Conservation (phyloP, 2,329 filamentous ascomycete species). For the Aciculosporium take region DNA sequence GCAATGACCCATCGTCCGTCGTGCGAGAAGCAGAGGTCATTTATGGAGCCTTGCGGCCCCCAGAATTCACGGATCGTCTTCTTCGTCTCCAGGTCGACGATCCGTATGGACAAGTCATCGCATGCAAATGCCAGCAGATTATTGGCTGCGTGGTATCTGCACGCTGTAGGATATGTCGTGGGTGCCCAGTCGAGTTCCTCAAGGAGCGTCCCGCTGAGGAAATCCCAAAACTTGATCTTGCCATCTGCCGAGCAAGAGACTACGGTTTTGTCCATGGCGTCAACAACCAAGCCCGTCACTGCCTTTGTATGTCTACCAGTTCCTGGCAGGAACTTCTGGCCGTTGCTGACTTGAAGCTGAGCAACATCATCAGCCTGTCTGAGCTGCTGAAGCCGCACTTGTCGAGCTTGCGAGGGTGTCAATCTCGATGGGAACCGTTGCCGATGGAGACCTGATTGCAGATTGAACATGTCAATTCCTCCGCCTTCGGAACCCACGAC, state of each 20-base stretch:
- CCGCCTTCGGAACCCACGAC: constrained; percentile 74
- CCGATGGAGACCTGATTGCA: constrained; percentile 82
- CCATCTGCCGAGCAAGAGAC: constrained; percentile 84
- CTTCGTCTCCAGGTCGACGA: constrained; percentile 82
- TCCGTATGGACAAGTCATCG: constrained; percentile 72
- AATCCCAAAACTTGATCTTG: constrained; percentile 96
- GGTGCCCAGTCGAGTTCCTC: constrained; percentile 71
- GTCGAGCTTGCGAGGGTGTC: constrained; percentile 64
- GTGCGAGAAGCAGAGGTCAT: constrained; percentile 77
- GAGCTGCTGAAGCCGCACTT: constrained; percentile 52
- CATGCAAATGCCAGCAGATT: constrained; percentile 82
- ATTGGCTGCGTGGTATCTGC: constrained; percentile 68
- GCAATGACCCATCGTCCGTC: constrained; percentile 91
- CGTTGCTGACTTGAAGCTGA: constrained; percentile 34
- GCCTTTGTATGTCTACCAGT: constrained; percentile 65
- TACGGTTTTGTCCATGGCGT: constrained; percentile 74
- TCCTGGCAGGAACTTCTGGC: constrained; percentile 30
- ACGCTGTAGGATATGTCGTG: constrained; percentile 59
- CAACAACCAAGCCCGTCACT: constrained; percentile 75
- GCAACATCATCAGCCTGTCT: constrained; percentile 43
- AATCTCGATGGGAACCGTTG: constrained; percentile 74
- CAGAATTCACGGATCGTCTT: constrained; percentile 87
- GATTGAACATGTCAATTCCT: constrained; percentile 85
- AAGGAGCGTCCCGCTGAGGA: constrained; percentile 63
- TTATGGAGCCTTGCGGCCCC: constrained; percentile 60